Evolutionary conservation across 1,284 basidiomycete genomes (phyloP), one percentile per base, ranked within the genome.

Genomic region (Fomitopsis schrenkii): DNA sequence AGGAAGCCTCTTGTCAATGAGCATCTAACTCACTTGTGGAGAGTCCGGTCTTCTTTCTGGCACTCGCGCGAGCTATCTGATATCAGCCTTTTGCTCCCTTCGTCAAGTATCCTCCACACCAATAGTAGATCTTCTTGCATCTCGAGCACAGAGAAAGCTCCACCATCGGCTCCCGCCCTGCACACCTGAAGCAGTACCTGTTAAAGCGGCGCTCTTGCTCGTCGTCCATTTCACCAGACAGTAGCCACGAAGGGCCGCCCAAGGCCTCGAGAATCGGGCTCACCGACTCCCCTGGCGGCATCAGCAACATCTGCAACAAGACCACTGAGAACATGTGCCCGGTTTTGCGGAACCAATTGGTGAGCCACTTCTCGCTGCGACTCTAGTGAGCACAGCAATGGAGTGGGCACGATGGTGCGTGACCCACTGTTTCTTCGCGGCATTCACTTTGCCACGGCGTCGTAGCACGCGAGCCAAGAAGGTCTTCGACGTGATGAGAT

Each of bases 41-140:
- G 26, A 15, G 55, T 61, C 68, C 68, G 68, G 38, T 68, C 63
- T 38, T 45, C 42, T 45, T 62, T 65, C 57, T 69, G 68, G 42
- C 68, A 69, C 41, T 65, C 65, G 53, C 57, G 62, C 2, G 67
- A 68, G 57, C 68, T 68, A 46, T 8, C 33, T 5, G 45, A 52
- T n/a, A 7, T 33, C 41, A 12, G n/a, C 10, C 41, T 14, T 14
- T 40, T 8, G 14, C 14, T 10, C 38, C 38, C 8, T 17, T 1
- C 10, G 17, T 35, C 22, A 33, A 19, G 9, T 8, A 8, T 12
- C 15, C 17, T 15, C 46, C 67, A 48, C 56, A 69, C 67, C 68
- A 69, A 48, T 69, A 69, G 55, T 57, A 68, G 26, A 65, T 62
- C 50, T 63, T 62, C 42, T 64, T 59, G 55, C 68, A 68, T 17